Conservation (phyloP, 140 eudicot species). For the Stevia rebaudiana region DNA sequence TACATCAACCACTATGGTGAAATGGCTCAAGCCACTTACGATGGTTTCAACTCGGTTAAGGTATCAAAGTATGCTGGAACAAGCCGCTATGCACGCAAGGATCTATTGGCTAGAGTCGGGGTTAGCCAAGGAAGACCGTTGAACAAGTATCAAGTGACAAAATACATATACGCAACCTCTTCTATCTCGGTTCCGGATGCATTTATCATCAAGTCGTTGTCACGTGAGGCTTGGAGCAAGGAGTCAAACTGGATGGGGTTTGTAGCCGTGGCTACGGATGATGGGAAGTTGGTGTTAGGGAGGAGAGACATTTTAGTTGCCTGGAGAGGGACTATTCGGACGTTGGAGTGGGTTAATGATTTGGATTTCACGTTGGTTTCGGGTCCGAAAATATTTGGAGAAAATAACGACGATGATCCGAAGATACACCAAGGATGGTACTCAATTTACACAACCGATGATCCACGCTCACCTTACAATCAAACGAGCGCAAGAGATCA, state of each 20-base stretch:
- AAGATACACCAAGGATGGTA: slow-evolving; percentile 56
- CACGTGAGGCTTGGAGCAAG: slow-evolving; percentile 64
- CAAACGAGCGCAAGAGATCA: slow-evolving; percentile 56
- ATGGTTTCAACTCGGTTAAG: slow-evolving; percentile 42
- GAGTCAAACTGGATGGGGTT: slow-evolving; percentile 74
- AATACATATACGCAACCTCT: slow-evolving; percentile 58
- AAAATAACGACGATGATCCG: slow-evolving; percentile 14
- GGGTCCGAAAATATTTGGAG: slow-evolving; percentile 32
- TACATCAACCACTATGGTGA: slow-evolving; percentile 56
- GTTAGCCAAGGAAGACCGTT: slow-evolving; percentile 36
- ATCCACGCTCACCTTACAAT: slow-evolving; percentile 47
- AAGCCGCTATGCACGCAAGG: slow-evolving; percentile 32
- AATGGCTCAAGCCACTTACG: slow-evolving; percentile 52
- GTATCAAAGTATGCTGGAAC: slow-evolving; percentile 42
- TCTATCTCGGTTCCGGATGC: slow-evolving; percentile 43
- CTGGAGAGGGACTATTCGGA: slow-evolving; percentile 61
- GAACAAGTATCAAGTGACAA: slow-evolving; percentile 32
- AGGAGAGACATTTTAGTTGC: slow-evolving; percentile 65
- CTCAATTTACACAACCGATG: slow-evolving; percentile 55
- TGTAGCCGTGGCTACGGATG: slow-evolving; percentile 71
- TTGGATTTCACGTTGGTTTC: slow-evolving; percentile 35
- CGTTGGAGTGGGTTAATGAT: slow-evolving; percentile 65
- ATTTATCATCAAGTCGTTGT: slow-evolving; percentile 43
- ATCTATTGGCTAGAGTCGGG: slow-evolving; percentile 35
- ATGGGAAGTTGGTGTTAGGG: slow-evolving; percentile 52